These are phyloP conservation scores for Globisporangium camurandrum DNA, from an alignment of 352 stramenopile genomes.

Conservation along the genomic window DNA sequence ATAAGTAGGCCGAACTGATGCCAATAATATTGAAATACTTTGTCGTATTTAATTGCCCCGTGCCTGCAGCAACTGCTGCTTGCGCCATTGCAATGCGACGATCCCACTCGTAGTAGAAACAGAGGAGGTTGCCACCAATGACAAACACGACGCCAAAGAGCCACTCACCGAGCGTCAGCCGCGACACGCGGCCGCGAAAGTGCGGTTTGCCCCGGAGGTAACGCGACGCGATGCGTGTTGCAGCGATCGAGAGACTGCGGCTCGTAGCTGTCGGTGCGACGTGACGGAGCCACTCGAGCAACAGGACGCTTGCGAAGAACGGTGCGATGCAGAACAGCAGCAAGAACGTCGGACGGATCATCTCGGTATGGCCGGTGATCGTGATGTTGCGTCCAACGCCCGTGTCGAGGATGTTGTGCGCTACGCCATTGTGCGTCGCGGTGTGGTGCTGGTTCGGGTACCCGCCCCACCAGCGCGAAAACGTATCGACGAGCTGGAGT, in stretches of 20 bases:
- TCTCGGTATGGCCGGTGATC: slow-evolving; percentile 15
- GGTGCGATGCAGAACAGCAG: slow-evolving; percentile 12
- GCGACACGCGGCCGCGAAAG: slow-evolving; percentile 5
- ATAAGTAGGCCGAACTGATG: slow-evolving; percentile 15
- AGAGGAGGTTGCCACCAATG: slow-evolving; percentile 15
- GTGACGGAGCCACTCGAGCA: no score
- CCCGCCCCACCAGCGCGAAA: not conserved
- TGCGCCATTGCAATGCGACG: slow-evolving; percentile 6
- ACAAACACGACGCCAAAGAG: slow-evolving; percentile 17
- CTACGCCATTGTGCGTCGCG: no score
- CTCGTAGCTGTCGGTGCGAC: no score
- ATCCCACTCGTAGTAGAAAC: slow-evolving; percentile 14
- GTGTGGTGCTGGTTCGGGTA: not conserved
- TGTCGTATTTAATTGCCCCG: no score
- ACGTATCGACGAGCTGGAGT: no score
- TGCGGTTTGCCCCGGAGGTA: slow-evolving; percentile 14
- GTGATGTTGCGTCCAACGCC: no score
- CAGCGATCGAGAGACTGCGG: slow-evolving; percentile 9
- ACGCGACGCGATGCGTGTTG: slow-evolving; percentile 16
- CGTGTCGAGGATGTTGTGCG: no score
- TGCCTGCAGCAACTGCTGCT: not conserved
- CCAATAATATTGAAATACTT: no score
- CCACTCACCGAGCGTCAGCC: slow-evolving; percentile 14
- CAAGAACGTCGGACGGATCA: slow-evolving; percentile 17
- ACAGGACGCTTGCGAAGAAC: slow-evolving; percentile 5